Percentiles rank a stretch among this genome's conserved stretches.
Conservation (phyloP, 106 monocot species). For the Ottelia alismoides region DNA sequence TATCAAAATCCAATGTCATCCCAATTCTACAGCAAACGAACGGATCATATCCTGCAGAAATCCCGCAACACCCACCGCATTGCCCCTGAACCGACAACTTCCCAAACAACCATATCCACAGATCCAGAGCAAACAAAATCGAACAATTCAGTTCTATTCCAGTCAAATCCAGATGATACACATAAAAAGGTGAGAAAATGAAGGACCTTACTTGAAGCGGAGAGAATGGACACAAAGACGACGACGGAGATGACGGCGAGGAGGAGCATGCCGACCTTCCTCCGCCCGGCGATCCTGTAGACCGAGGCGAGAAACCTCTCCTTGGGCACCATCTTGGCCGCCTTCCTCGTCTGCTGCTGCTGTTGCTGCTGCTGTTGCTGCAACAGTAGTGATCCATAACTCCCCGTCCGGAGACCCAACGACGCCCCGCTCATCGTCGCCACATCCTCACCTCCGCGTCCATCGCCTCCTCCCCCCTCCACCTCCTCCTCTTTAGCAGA, state of each 20-base stretch:
- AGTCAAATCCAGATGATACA: no score
- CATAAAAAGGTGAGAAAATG: conserved; percentile 1
- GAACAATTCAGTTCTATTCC: no score
- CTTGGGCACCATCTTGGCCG: conserved; percentile 18
- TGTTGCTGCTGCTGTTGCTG: not conserved
- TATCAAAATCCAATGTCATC: no score
- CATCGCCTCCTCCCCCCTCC: not conserved
- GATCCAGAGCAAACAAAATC: no score
- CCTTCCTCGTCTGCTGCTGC: conserved; percentile 10
- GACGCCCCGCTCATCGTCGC: conserved; percentile 15
- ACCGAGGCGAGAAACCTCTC: conserved; percentile 14
- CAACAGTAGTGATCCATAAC: conserved; percentile 28
- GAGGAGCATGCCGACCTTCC: conserved; percentile 14
- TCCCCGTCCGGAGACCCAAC: conserved; percentile 17
- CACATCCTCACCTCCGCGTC: conserved; percentile 3
- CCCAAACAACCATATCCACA: no score
- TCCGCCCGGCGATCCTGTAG: conserved; percentile 9
- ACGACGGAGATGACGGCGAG: conserved; percentile 14
- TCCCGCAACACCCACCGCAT: no score
- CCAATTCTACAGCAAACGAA: not conserved
- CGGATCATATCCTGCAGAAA: not conserved
- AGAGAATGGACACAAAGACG: conserved; percentile 15
- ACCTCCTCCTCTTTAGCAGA: no score
- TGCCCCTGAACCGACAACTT: no score
- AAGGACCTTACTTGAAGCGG: conserved; percentile 14